Evolutionary conservation across 352 stramenopile genomes (phyloP).

Genomic region (Aphanomyces invadans): DNA sequence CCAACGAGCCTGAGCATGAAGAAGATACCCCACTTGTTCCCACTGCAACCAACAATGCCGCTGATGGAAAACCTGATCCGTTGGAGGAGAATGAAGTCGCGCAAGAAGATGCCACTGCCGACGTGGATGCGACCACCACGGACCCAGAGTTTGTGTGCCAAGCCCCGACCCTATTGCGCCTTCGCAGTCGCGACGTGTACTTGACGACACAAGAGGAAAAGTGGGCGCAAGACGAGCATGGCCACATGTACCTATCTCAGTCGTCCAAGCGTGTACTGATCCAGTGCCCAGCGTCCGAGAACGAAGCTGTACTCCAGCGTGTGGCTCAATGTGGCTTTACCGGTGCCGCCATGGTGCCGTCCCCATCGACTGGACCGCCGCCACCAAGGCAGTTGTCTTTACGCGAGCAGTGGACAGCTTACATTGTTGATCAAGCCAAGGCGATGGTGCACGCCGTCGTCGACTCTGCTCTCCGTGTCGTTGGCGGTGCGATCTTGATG

Average conservation of each 20-base stretch:
- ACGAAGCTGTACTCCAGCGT: neutral
- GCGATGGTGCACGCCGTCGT: neutral
- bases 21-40: neutral
- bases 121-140: too few species aligned
- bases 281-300: neutral
- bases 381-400: neutral
- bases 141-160: neutral
- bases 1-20: neutral
- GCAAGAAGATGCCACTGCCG: too few species aligned
- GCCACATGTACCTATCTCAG: constrained; percentile 7
- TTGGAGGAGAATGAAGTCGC: too few species aligned
- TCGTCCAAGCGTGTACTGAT: neutral
- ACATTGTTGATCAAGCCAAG: neutral
- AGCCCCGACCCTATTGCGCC: neutral
- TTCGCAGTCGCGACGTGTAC: neutral
- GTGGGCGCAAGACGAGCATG: neutral
- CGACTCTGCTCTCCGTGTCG: neutral
- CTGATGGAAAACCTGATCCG: neutral
- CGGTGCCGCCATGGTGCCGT: neutral
- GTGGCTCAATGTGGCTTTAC: neutral
- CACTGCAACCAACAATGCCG: neutral
- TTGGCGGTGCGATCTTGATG: neutral
- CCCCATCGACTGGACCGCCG: neutral
- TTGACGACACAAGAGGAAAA: constrained; percentile 8
- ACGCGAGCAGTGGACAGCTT: neutral